Evolutionary conservation across 345 rosid species (phyloP).

Genomic region (Pugionium dolabratum): DNA sequence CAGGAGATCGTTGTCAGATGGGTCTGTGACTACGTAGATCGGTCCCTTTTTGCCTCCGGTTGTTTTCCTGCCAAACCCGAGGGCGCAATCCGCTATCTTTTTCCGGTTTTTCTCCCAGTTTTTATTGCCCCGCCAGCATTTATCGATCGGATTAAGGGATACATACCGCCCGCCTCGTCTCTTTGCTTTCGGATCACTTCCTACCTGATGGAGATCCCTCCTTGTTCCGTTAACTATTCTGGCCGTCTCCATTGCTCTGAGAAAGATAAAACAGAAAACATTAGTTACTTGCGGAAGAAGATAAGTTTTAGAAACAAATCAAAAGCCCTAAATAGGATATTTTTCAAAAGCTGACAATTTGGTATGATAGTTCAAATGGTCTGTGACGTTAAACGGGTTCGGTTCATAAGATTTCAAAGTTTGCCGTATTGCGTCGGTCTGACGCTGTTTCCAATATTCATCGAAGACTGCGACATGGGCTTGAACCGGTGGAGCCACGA

Average conservation of each 20-base stretch:
- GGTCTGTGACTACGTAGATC: conserved; percentile 58
- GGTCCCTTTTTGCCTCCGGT: conserved; percentile 61
- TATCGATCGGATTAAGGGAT: conserved; percentile 63
- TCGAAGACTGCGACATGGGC: conserved; percentile 51
- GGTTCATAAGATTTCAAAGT: conserved; percentile 46
- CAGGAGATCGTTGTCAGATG: conserved; percentile 49
- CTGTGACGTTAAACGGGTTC: conserved; percentile 51
- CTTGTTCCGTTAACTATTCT: conserved; percentile 49
- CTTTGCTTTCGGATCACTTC: conserved; percentile 16
- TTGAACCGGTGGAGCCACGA: conserved; percentile 21
- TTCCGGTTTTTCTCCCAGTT: conserved; percentile 57
- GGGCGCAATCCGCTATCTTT: conserved; percentile 57
- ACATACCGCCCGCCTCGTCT: conserved; percentile 37
- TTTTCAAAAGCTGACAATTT: conserved; percentile 29
- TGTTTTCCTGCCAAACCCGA: conserved; percentile 67
- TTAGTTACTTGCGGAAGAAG: conserved; percentile 6
- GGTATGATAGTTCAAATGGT: conserved; percentile 42
- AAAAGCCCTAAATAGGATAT: conserved; percentile 1
- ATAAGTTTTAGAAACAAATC: conserved; percentile 1
- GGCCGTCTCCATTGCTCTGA: conserved; percentile 35
- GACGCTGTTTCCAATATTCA: conserved; percentile 57
- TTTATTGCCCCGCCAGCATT: conserved; percentile 60
- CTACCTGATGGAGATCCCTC: conserved; percentile 40
- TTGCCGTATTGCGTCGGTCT: conserved; percentile 37
- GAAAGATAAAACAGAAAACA: no score